phyloP scores from a whole-genome alignment of 257 asterid species.

The Lithospermum erythrorhizon region DNA sequence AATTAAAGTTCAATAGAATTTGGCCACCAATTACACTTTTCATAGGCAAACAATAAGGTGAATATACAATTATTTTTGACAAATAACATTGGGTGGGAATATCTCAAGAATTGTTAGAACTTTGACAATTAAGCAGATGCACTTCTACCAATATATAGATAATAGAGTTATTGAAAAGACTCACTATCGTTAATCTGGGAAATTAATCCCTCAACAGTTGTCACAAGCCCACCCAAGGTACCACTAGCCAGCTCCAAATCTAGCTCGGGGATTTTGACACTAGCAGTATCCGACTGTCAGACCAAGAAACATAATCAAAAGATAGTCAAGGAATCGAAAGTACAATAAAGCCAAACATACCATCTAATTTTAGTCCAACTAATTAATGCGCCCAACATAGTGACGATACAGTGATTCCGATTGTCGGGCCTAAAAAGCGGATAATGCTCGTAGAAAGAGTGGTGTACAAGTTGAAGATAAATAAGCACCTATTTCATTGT shows the following conservation, averaged over 20 bases:
- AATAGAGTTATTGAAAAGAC: slow-evolving; percentile 11
- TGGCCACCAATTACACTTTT: too few relatives aligned
- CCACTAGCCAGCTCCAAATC: slow-evolving; percentile 83
- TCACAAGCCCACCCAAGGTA: slow-evolving; percentile 88
- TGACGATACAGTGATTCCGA: too few relatives aligned
- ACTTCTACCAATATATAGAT: neutral
- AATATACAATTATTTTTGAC: neutral
- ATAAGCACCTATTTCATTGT: too few relatives aligned
- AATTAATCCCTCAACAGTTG: slow-evolving; percentile 89
- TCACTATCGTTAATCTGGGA: slow-evolving; percentile 78
- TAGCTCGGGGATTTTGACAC: slow-evolving; percentile 69
- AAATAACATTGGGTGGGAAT: neutral
- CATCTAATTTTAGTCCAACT: neutral
- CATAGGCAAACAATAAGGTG: neutral
- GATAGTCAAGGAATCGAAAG: slow-evolving; percentile 3
- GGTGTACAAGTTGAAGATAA: too few relatives aligned
- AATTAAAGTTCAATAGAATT: too few relatives aligned
- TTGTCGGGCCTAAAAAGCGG: too few relatives aligned
- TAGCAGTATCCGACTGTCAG: slow-evolving; percentile 78
- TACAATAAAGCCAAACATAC: neutral
- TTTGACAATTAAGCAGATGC: neutral
- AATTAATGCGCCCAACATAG: neutral
- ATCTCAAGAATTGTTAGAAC: neutral
- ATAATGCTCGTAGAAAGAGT: too few relatives aligned
- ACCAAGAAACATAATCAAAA: too few relatives aligned